A percentile compares a stretch with the other conserved stretches of the same genome.
phyloP scores from a whole-genome alignment of 495 filamentous ascomycete species.

The Durotheca rogersii region DNA sequence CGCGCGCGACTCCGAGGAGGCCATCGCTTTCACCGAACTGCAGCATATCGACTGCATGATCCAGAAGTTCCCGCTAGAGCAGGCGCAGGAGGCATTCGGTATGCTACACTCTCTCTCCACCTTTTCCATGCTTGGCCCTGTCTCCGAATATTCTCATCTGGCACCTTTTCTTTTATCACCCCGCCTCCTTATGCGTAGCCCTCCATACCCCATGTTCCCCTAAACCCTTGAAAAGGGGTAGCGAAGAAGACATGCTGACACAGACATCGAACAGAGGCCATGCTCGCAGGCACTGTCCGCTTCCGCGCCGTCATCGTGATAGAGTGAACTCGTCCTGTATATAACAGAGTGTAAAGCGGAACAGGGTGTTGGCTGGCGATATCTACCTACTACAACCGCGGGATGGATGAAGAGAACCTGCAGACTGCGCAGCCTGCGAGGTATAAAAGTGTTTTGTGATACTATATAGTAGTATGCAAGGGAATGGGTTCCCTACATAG shows the following conservation, averaged over 20 bases:
- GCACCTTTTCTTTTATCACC: background rate
- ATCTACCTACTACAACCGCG: too few relatives aligned
- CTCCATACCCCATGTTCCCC: background rate
- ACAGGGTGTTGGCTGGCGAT: too few relatives aligned
- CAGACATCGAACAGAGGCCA: slow-evolving; percentile 23
- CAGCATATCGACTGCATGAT: slow-evolving; percentile 61
- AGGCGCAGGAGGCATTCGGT: slow-evolving; percentile 53
- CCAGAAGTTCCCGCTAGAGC: slow-evolving; percentile 60
- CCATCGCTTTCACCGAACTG: slow-evolving; percentile 59
- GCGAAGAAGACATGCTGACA: slow-evolving; percentile 19
- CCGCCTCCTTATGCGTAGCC: too few relatives aligned
- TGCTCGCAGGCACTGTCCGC: slow-evolving; percentile 38
- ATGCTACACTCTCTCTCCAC: slow-evolving; percentile 4
- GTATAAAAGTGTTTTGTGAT: too few relatives aligned
- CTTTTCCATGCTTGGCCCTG: too few relatives aligned
- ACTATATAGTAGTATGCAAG: too few relatives aligned
- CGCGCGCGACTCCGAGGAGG: slow-evolving; percentile 61
- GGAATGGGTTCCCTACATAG: too few relatives aligned
- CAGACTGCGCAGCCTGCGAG: too few relatives aligned
- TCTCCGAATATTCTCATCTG: background rate
- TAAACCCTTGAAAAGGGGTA: too few relatives aligned
- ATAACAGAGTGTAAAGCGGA: too few relatives aligned
- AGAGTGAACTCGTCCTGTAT: too few relatives aligned
- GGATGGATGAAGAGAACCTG: too few relatives aligned
- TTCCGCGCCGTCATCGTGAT: slow-evolving; percentile 38